Conservation (phyloP, 768 basidiomycete genomes). For the Serendipita sp. region DNA sequence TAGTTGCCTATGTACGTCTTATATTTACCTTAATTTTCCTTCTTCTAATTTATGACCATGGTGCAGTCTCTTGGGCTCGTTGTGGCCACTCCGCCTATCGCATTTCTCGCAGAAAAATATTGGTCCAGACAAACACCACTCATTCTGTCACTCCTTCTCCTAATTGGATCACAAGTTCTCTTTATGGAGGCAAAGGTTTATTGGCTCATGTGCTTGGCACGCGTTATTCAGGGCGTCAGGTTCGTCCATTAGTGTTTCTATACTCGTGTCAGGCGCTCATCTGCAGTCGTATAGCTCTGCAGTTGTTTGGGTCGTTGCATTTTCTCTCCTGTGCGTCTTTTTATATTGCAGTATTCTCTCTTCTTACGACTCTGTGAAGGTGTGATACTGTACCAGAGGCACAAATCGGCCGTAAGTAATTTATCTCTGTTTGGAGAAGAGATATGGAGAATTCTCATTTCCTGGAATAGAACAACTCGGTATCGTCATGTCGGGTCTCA, state of each 20-base stretch:
- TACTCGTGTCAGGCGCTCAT: neutral
- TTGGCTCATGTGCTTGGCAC: conserved; percentile 40
- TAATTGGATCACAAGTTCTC: conserved; percentile 41
- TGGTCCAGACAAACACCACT: conserved; percentile 33
- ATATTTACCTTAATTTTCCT: neutral
- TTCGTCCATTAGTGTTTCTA: neutral
- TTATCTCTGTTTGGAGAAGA: too few relatives aligned
- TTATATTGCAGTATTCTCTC: neutral
- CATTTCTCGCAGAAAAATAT: conserved; percentile 38
- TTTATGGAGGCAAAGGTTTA: conserved; percentile 48
- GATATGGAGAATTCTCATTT: neutral
- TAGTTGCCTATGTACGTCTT: conserved; percentile 39
- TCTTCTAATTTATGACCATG: conserved; percentile 6
- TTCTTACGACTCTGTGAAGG: conserved; percentile 20
- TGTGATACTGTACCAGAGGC: conserved; percentile 40
- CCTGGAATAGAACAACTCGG: conserved; percentile 38
- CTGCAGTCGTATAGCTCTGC: conserved; percentile 28
- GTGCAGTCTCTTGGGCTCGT: conserved; percentile 40
- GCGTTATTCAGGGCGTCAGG: conserved; percentile 40
- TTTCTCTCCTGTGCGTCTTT: conserved; percentile 36
- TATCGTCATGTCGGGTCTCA: conserved; percentile 41
- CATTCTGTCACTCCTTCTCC: conserved; percentile 32
- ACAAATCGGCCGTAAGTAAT: conserved; percentile 35
- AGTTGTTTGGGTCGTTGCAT: conserved; percentile 45
- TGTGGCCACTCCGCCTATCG: conserved; percentile 41